Conservation (phyloP, 108 stramenopile genomes). For the Ochromonas danica region DNA sequence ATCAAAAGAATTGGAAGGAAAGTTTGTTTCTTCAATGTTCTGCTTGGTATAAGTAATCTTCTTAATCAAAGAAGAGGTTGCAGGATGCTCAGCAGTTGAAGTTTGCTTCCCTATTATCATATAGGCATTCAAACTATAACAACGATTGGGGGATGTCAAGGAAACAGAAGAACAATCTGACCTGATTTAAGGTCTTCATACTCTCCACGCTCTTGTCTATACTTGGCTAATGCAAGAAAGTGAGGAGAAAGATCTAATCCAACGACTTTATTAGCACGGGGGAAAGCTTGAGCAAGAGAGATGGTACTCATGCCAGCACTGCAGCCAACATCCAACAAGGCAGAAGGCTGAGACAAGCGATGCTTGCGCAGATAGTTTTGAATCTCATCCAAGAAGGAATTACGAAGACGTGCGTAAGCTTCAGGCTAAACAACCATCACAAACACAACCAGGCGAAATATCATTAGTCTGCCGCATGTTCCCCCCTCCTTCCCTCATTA, state of each 20-base stretch:
- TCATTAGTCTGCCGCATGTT: no score
- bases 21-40: not conserved
- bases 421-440: not conserved
- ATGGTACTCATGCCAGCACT: constrained; percentile 48
- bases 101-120: not conserved
- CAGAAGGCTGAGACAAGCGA: not conserved
- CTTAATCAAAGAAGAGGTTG: not conserved
- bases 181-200: not conserved
- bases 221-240: constrained; percentile 50
- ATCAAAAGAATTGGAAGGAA: not conserved
- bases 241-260: constrained; percentile 54
- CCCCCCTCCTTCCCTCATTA: no score
- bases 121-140: not conserved
- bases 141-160: not conserved
- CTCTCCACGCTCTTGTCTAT: not conserved
- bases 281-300: constrained; percentile 44
- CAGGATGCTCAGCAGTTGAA: not conserved
- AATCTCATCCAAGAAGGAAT: not conserved
- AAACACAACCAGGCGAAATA: no score
- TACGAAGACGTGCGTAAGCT: not conserved
- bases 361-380: constrained; percentile 40
- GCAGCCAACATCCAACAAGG: constrained; percentile 50
- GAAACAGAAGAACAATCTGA: not conserved
- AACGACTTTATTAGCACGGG: constrained; percentile 40
- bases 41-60: constrained; percentile 39